Evolutionary conservation across 2,329 filamentous ascomycete genomes (phyloP).

Genomic region (Tolypocladium tropicale): DNA sequence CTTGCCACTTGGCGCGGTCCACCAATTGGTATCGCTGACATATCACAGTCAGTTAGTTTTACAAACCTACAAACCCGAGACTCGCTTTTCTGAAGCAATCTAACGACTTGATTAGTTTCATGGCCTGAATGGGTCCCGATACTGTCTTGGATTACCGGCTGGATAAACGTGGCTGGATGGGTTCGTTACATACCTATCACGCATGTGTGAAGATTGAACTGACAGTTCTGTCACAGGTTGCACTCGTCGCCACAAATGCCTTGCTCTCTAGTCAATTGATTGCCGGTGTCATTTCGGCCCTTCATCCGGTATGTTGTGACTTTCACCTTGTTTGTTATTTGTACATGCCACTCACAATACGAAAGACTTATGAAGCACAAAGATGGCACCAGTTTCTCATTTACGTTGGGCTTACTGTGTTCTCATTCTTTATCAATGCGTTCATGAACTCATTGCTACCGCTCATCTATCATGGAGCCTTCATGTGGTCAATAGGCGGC

Average conservation of each 20-base stretch:
- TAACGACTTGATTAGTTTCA: constrained; percentile 6
- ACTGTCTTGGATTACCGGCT: constrained; percentile 28
- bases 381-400: constrained; percentile 61
- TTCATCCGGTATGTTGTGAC: constrained; percentile 29
- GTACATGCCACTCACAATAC: not conserved
- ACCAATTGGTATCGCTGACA: constrained; percentile 31
- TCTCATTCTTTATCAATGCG: constrained; percentile 18
- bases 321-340: too few relatives aligned
- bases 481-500: constrained; percentile 59
- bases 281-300: constrained; percentile 52
- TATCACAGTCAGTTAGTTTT: constrained; percentile 2
- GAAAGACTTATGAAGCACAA: constrained; percentile 37
- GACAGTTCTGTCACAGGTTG: constrained; percentile 25
- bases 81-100: not conserved
- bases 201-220: not conserved
- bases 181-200: constrained; percentile 3
- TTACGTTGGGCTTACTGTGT: constrained; percentile 18
- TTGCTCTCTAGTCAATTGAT: constrained; percentile 58
- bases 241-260: constrained; percentile 56
- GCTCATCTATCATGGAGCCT: constrained; percentile 51
- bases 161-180: constrained; percentile 63
- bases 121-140: constrained; percentile 14
- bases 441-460: constrained; percentile 20
- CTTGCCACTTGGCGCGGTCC: constrained; percentile 42
- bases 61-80: fast-evolving